phyloP scores from a whole-genome alignment of 495 filamentous ascomycete species.

The Aspergillus funiculosus region DNA sequence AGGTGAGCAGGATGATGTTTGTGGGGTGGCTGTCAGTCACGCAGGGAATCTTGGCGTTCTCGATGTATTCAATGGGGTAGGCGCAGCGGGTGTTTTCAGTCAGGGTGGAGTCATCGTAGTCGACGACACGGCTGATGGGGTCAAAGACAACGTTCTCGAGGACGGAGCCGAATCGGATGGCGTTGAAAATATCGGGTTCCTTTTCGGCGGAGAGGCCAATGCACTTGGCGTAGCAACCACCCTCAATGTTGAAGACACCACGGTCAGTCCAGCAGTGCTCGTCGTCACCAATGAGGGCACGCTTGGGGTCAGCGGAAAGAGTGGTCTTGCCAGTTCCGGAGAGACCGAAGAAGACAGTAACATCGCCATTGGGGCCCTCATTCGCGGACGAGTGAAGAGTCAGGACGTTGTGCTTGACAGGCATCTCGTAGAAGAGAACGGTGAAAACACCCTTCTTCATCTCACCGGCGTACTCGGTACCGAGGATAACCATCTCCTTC shows the following conservation, averaged over 20 bases:
- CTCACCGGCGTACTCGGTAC: constrained; percentile 98
- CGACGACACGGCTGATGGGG: constrained; percentile 77
- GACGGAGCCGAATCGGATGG: constrained; percentile 94
- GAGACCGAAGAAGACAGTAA: constrained; percentile 98
- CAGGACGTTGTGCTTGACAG: constrained; percentile 97
- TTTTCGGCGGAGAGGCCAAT: constrained; percentile 97
- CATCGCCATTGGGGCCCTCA: constrained; percentile 80
- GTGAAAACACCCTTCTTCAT: constrained; percentile 99
- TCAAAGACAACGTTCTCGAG: constrained; percentile 98
- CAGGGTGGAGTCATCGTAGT: constrained; percentile 91
- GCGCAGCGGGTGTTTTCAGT: constrained; percentile 98
- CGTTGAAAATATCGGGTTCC: constrained; percentile 96
- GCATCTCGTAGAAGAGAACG: constrained; percentile 99
- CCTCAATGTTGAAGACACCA: constrained; percentile 99
- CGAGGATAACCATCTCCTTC: constrained; percentile 97
- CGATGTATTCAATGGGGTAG: constrained; percentile 98
- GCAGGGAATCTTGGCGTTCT: constrained; percentile 98
- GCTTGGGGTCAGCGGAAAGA: constrained; percentile 92
- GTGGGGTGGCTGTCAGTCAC: constrained; percentile 76
- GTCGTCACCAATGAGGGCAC: constrained; percentile 93
- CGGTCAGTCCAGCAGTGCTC: constrained; percentile 99
- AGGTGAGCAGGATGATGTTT: constrained; percentile 98
- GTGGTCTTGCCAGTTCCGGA: constrained; percentile 99
- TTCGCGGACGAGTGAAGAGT: constrained; percentile 95
- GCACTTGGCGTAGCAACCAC: constrained; percentile 98